These are phyloP conservation scores for Berberis vulgaris DNA, from an alignment of 164 flowering plant species.

Conservation along the genomic window DNA sequence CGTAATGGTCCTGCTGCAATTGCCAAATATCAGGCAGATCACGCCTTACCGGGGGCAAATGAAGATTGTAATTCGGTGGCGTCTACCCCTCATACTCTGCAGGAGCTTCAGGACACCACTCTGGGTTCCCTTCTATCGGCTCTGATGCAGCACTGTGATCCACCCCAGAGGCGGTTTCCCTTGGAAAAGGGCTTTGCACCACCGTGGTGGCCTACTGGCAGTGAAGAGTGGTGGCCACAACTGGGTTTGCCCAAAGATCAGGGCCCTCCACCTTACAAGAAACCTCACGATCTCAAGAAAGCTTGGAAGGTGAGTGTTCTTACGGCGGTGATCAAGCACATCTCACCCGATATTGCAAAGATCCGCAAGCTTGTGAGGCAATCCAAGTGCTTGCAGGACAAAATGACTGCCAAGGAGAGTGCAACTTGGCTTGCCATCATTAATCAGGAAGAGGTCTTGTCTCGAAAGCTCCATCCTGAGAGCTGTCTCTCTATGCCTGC, in stretches of 20 bases:
- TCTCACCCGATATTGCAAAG: constrained; percentile 60
- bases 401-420: constrained; percentile 70
- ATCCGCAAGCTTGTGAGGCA: constrained; percentile 64
- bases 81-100: constrained; percentile 43
- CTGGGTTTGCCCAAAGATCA: constrained; percentile 47
- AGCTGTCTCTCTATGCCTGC: constrained; percentile 27
- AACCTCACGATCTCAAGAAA: constrained; percentile 73
- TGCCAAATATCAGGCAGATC: constrained; percentile 50
- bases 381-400: constrained; percentile 67
- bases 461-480: constrained; percentile 40
- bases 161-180: constrained; percentile 68
- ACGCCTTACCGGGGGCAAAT: constrained; percentile 32
- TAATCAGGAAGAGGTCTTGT: constrained; percentile 46
- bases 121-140: constrained; percentile 66
- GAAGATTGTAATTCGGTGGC: constrained; percentile 22
- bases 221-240: constrained; percentile 66
- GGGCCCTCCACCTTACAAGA: constrained; percentile 63
- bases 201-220: constrained; percentile 76
- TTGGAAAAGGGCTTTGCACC: constrained; percentile 63
- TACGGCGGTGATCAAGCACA: constrained; percentile 67
- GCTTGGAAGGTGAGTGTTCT: constrained; percentile 65
- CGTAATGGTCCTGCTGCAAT: constrained; percentile 85
- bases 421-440: constrained; percentile 57
- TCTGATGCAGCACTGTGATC: constrained; percentile 76
- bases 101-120: constrained; percentile 69